Conservation (phyloP, 2,329 filamentous ascomycete genomes). For the Golovinomyces cichoracearum region DNA sequence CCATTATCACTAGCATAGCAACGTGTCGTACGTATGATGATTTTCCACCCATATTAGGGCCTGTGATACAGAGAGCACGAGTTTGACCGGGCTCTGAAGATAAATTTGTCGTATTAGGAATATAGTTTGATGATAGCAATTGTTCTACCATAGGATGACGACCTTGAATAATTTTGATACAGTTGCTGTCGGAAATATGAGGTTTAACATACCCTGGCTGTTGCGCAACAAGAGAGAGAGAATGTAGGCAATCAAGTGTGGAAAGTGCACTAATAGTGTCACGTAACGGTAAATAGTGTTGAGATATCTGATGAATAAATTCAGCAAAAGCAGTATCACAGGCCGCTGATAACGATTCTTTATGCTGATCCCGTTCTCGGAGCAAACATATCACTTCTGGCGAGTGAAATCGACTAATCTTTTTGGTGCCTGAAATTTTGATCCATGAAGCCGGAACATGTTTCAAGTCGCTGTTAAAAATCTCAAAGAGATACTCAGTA, state of each 20-base stretch:
- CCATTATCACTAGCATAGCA: constrained; percentile 76
- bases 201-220: constrained; percentile 77
- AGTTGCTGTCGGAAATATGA: constrained; percentile 30
- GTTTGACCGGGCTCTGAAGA: constrained; percentile 34
- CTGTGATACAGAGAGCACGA: constrained; percentile 43
- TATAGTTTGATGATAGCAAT: constrained; percentile 59
- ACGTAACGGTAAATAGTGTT: constrained; percentile 70
- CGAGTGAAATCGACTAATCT: constrained; percentile 75
- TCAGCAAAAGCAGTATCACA: constrained; percentile 60
- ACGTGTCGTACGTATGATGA: constrained; percentile 90
- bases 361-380: constrained; percentile 76
- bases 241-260: constrained; percentile 69
- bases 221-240: constrained; percentile 56
- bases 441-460: constrained; percentile 80
- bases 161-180: constrained; percentile 43
- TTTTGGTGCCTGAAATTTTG: constrained; percentile 88
- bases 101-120: constrained; percentile 64
- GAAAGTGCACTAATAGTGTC: constrained; percentile 71
- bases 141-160: constrained; percentile 94
- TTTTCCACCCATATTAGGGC: constrained; percentile 97
- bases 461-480: constrained; percentile 58
- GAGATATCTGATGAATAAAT: constrained; percentile 46
- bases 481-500: constrained; percentile 86
- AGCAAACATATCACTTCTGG: constrained; percentile 66
- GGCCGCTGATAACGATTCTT: constrained; percentile 71